Evolutionary conservation across 2,329 filamentous ascomycete genomes (phyloP).

Genomic region (Dactylellina cionopaga): DNA sequence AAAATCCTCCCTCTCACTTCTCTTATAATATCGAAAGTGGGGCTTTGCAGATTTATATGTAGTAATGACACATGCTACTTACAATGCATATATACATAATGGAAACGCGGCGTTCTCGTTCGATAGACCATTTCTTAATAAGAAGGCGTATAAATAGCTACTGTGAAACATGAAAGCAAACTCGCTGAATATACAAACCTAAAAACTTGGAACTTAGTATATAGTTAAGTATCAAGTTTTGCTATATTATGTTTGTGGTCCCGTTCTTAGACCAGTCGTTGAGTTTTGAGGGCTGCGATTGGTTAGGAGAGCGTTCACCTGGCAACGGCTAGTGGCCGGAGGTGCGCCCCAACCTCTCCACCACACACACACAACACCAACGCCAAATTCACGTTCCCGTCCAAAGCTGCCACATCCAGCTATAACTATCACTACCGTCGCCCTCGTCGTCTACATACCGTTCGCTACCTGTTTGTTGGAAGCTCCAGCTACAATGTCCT

Average conservation of each 20-base stretch:
- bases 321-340: constrained; percentile 36
- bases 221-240: too few relatives aligned
- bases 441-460: constrained; percentile 18
- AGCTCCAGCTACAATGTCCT: constrained; percentile 16
- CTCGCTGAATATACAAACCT: too few relatives aligned
- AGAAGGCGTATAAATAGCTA: not conserved
- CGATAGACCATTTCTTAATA: too few relatives aligned
- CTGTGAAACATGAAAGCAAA: too few relatives aligned
- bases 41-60: constrained; percentile 43
- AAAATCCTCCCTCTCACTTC: constrained; percentile 8
- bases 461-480: constrained; percentile 5
- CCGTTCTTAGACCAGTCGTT: too few relatives aligned
- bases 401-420: not conserved
- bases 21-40: constrained; percentile 36
- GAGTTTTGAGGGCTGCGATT: constrained; percentile 20
- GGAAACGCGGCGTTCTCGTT: constrained; percentile 47
- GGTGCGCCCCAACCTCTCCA: constrained; percentile 42
- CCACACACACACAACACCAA: constrained; percentile 38
- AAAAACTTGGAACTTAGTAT: too few relatives aligned
- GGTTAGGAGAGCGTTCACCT: constrained; percentile 35
- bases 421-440: constrained; percentile 21
- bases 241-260: too few relatives aligned
- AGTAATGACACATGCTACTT: constrained; percentile 52
- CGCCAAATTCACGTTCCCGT: constrained; percentile 34
- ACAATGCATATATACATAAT: constrained; percentile 45